Conservation (phyloP, 202 grass and related monocot species). For the Schoenoplectus triqueter region DNA sequence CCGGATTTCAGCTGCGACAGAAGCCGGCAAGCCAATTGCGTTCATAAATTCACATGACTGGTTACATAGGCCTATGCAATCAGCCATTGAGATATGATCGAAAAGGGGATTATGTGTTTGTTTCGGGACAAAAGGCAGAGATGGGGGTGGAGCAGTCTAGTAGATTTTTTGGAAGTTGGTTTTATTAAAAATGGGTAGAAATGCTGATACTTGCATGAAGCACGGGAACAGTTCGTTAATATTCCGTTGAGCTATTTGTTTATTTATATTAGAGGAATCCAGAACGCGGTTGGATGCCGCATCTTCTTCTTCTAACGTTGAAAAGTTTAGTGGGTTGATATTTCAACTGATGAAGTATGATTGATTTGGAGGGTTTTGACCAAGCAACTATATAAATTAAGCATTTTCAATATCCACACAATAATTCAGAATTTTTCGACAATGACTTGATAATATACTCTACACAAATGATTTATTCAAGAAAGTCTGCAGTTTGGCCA, state of each 20-base stretch:
- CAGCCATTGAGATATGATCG: slow-evolving; percentile 2
- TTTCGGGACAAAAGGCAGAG: background rate
- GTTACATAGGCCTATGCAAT: background rate
- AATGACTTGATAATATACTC: background rate
- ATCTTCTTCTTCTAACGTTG: background rate
- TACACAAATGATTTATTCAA: background rate
- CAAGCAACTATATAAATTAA: background rate
- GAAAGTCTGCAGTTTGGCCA: background rate
- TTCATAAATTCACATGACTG: slow-evolving; percentile 39
- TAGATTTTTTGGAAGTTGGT: background rate
- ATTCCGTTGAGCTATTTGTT: background rate
- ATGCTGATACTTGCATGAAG: background rate
- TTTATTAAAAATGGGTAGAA: background rate
- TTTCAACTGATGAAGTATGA: background rate
- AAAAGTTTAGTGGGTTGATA: background rate
- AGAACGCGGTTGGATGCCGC: background rate
- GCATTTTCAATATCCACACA: background rate
- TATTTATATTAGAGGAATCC: background rate
- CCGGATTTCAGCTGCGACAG: slow-evolving; percentile 10
- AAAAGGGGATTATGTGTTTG: background rate
- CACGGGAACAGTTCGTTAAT: background rate
- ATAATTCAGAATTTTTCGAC: background rate
- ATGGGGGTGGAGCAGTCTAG: background rate
- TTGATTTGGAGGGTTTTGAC: background rate
- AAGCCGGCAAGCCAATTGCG: slow-evolving; percentile 39